Base-by-base conservation (phyloP, 2,329 filamentous ascomycete genomes). In the Plectosphaerella cucumerina region DNA sequence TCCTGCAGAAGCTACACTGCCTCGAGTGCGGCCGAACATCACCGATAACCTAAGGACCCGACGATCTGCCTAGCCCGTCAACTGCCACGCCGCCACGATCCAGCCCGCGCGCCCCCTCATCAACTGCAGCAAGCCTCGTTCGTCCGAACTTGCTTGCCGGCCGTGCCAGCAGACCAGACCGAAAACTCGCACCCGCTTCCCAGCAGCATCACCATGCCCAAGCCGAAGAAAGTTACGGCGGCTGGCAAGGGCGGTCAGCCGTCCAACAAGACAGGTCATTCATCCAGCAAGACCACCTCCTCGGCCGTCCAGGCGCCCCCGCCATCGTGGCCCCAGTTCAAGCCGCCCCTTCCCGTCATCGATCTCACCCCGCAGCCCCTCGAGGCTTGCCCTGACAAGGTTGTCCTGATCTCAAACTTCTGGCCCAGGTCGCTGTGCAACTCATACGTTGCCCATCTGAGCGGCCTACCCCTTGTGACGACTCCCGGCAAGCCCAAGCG, bases 401-500 rank as follows among this genome's bases (percentile, higher is more conserved):
- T 96, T 48, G 72, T 91, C 46, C 79, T 89, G 4, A 76, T 94
- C 51, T 78, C 82, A 2, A 86, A 83, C 54, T 86, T 96, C 65
- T 90, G 89, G 72, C 87, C 90, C 1, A 77, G 81, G 10, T 82
- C 76, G 4, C 78, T 96, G 6, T 94, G 89, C 73, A 85, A 84
- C 58, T 82, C 78, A 51, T 95, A 93, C 65, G 80, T 90, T 47
- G 76, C 81, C 1, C 94, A 93, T 60, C 78, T 95, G 1, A 69
- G 69, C 49, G 80, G 78, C 0, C 70, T 96, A 3, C 85, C 89
- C 0, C 71, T 96, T 44, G 80, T 79, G 43, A 95, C 90, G 1
- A 96, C 90, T 0, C 90, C 90, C 0, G 84, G 83, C 0, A 84
- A 83, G 54, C 90, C 90, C 1, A 93, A 89, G 66, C 85, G 83